Conservation (phyloP, 129 eudicot species). For the Escallonia rubra region DNA sequence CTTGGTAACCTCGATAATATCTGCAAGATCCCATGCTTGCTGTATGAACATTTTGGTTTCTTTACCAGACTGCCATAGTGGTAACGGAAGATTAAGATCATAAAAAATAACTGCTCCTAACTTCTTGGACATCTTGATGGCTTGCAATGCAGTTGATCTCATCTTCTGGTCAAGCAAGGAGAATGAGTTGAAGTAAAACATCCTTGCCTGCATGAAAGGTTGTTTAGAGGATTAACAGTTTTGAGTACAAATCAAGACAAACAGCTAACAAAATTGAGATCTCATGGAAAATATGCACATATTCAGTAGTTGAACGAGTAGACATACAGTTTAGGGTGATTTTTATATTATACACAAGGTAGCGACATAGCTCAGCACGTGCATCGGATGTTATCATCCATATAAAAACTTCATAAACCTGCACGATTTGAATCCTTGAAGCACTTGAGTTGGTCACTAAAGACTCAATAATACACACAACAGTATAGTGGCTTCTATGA, state of each 20-base stretch:
- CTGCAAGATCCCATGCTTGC: constrained; percentile 70
- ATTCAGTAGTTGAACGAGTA: not conserved
- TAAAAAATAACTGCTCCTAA: constrained; percentile 79
- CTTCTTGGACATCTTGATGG: constrained; percentile 72
- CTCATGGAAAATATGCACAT: not conserved
- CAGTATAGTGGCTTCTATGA: no score
- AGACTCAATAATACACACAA: no score
- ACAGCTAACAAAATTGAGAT: not conserved
- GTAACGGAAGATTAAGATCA: constrained; percentile 85
- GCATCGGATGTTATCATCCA: no score
- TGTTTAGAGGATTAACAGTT: not conserved
- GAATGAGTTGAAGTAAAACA: constrained; percentile 86
- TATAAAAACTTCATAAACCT: no score
- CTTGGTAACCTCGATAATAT: constrained; percentile 82
- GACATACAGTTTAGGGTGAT: no score
- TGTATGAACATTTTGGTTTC: constrained; percentile 63
- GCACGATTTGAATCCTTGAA: no score
- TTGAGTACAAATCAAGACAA: not conserved
- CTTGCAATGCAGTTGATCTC: constrained; percentile 72
- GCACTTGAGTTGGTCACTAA: no score
- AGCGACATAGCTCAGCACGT: no score
- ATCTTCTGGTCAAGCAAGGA: constrained; percentile 73
- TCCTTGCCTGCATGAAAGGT: constrained; percentile 60
- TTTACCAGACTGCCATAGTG: constrained; percentile 74
- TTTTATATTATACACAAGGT: no score